A percentile compares a stretch with the other conserved stretches of the same genome.
phyloP scores from a whole-genome alignment of 2,329 filamentous ascomycete genomes.

The Colletotrichum ledebouriae region DNA sequence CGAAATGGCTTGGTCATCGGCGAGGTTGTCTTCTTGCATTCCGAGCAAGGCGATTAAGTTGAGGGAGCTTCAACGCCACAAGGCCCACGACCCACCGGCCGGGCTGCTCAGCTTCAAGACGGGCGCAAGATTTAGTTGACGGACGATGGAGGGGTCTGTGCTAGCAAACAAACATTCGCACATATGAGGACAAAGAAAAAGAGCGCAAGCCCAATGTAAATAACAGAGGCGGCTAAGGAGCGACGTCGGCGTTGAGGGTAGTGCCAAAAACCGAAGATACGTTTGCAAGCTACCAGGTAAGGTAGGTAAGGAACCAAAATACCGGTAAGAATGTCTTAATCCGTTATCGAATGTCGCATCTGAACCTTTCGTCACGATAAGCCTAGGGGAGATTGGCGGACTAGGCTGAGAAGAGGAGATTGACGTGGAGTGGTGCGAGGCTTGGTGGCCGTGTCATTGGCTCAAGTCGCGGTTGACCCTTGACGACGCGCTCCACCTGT shows the following conservation, averaged over 20 bases:
- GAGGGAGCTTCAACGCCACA: conserved; percentile 35
- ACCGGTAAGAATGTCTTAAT: conserved; percentile 30
- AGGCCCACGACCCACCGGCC: conserved; percentile 37
- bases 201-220: background rate
- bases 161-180: conserved; percentile 30
- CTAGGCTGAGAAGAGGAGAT: conserved; percentile 42
- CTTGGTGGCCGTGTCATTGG: conserved; percentile 17
- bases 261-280: conserved; percentile 6
- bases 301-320: background rate
- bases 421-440: conserved; percentile 27
- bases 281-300: conserved; percentile 1
- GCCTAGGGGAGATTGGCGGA: conserved; percentile 19
- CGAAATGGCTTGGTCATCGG: conserved; percentile 11
- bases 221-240: conserved; percentile 22
- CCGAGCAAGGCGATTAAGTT: conserved; percentile 15
- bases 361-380: conserved; percentile 40
- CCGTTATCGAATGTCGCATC: conserved; percentile 39
- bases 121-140: conserved; percentile 20
- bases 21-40: conserved; percentile 19
- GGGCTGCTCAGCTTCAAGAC: conserved; percentile 32
- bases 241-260: conserved; percentile 22
- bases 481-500: conserved; percentile 28
- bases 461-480: conserved; percentile 23
- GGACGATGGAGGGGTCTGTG: conserved; percentile 33
- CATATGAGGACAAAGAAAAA: conserved; percentile 25